A percentile compares a stretch with the other conserved stretches of the same genome.
Conservation (phyloP, 1,139 yeast genomes). For the Taiozyma sp. region DNA sequence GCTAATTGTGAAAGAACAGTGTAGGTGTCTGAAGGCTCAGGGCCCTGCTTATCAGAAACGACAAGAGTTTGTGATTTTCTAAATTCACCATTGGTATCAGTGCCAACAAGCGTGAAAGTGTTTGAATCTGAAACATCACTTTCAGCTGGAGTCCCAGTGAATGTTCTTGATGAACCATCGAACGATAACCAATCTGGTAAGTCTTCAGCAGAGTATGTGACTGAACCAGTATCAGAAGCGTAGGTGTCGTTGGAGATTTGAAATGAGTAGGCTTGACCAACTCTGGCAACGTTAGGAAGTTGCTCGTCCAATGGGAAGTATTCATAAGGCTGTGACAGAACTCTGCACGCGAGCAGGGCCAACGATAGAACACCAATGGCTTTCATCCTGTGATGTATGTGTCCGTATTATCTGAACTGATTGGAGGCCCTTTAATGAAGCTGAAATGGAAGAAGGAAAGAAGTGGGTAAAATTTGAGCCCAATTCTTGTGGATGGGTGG, state of each 20-base stretch:
- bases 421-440: background rate
- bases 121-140: conserved; percentile 43
- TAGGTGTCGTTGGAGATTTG: conserved; percentile 71
- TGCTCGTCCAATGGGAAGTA: conserved; percentile 84
- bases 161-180: conserved; percentile 53
- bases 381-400: background rate
- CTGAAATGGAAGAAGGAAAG: background rate
- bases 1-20: conserved; percentile 48
- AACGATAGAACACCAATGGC: background rate
- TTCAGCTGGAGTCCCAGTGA: conserved; percentile 64
- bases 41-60: conserved; percentile 51
- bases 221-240: conserved; percentile 33
- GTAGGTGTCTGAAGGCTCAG: conserved; percentile 32
- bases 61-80: conserved; percentile 49
- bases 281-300: conserved; percentile 82
- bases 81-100: conserved; percentile 49
- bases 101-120: conserved; percentile 53
- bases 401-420: background rate
- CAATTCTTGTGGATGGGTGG: background rate
- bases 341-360: background rate
- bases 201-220: conserved; percentile 50
- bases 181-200: conserved; percentile 79
- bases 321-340: conserved; percentile 39
- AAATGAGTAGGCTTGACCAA: conserved; percentile 58
- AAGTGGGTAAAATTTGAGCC: background rate